Percentiles rank a stretch among this genome's conserved stretches.
phyloP scores from a whole-genome alignment of 2,329 filamentous ascomycete genomes.

The Penicillium nordicum region DNA sequence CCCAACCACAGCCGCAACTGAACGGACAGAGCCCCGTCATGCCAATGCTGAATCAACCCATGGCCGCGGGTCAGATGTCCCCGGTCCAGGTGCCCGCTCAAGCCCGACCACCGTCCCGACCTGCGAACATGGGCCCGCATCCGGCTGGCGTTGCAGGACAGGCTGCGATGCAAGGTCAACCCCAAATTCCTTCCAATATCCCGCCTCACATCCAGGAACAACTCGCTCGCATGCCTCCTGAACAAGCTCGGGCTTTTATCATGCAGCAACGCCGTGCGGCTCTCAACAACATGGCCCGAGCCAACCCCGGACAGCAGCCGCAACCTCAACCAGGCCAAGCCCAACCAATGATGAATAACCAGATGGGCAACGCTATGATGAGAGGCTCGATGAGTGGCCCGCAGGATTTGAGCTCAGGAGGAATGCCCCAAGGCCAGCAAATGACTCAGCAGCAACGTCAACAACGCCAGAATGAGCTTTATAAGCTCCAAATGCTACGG shows the following conservation, averaged over 20 bases:
- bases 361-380: slow-evolving; percentile 35
- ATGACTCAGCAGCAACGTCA: slow-evolving; percentile 34
- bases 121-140: slow-evolving; percentile 33
- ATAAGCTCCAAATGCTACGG: slow-evolving; percentile 33
- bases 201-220: slow-evolving; percentile 36
- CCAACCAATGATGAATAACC: slow-evolving; percentile 31
- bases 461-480: slow-evolving; percentile 32
- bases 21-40: slow-evolving; percentile 41
- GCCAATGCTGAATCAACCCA: slow-evolving; percentile 44
- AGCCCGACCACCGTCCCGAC: slow-evolving; percentile 33
- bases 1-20: slow-evolving; percentile 38
- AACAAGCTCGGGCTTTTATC: slow-evolving; percentile 34
- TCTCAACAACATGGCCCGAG: slow-evolving; percentile 32
- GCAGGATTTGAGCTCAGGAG: slow-evolving; percentile 31
- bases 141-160: slow-evolving; percentile 29
- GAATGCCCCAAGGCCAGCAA: slow-evolving; percentile 29
- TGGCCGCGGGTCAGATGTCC: slow-evolving; percentile 40
- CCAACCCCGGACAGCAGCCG: slow-evolving; percentile 30
- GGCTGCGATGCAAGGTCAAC: slow-evolving; percentile 32
- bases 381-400: slow-evolving; percentile 34
- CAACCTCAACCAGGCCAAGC: slow-evolving; percentile 34
- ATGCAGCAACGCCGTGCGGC: slow-evolving; percentile 34
- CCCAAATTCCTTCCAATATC: slow-evolving; percentile 34
- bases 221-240: slow-evolving; percentile 34
- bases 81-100: slow-evolving; percentile 35